These are phyloP conservation scores for Viola odorata DNA, from an alignment of 345 rosid species.

Conservation along the genomic window DNA sequence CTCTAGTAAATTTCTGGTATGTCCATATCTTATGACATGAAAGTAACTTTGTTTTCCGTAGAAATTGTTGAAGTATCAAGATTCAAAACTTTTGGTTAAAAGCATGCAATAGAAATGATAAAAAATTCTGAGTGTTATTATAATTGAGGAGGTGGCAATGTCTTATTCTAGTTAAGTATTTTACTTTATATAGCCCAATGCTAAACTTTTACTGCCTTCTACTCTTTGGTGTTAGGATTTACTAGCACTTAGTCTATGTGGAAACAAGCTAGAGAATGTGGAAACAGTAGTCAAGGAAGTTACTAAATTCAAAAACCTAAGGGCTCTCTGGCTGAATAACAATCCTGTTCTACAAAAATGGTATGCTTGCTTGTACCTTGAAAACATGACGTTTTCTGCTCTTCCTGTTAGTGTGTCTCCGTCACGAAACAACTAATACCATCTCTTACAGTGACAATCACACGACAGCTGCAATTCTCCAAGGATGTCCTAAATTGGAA, in stretches of 20 bases:
- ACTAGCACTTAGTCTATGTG: slow-evolving; percentile 70
- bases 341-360: slow-evolving; percentile 55
- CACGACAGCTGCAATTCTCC: slow-evolving; percentile 44
- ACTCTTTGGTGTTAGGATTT: slow-evolving; percentile 45
- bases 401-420: slow-evolving; percentile 8
- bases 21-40: slow-evolving; percentile 1
- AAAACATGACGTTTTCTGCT: not conserved
- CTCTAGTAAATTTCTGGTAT: slow-evolving; percentile 56
- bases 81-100: not conserved
- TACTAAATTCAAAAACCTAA: slow-evolving; percentile 54
- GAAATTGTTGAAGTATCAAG: not conserved
- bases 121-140: not conserved
- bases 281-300: slow-evolving; percentile 57
- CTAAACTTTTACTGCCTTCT: not conserved
- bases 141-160: not conserved
- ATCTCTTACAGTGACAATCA: slow-evolving; percentile 39
- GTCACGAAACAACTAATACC: slow-evolving; percentile 8
- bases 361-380: slow-evolving; percentile 30
- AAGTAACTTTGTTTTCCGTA: not conserved
- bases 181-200: not conserved
- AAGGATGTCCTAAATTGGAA: slow-evolving; percentile 63
- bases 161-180: not conserved
- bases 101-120: not conserved
- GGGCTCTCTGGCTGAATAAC: slow-evolving; percentile 80
- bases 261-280: slow-evolving; percentile 57